Evolutionary conservation across 495 filamentous ascomycete species (phyloP).

Genomic region (Aspergillus saccharolyticus): DNA sequence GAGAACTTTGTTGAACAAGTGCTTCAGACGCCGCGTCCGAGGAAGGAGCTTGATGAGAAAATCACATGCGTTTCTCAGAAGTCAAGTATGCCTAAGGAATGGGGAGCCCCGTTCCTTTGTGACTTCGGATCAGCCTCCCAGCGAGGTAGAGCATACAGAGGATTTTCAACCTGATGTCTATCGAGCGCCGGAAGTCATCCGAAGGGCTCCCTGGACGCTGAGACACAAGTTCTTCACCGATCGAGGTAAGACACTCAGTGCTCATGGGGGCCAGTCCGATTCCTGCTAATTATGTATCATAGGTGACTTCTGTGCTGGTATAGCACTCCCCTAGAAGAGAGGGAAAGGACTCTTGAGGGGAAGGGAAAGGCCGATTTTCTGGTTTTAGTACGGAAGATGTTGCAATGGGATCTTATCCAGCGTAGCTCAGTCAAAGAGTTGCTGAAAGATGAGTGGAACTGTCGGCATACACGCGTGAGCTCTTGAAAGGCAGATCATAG

Average conservation of each 20-base stretch:
- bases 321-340: slow-evolving; percentile 29
- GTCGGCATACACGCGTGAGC: background rate
- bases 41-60: slow-evolving; percentile 25
- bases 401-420: slow-evolving; percentile 27
- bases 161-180: slow-evolving; percentile 36
- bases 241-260: slow-evolving; percentile 10
- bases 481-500: no score
- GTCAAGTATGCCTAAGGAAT: slow-evolving; percentile 17
- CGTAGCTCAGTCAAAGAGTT: slow-evolving; percentile 23
- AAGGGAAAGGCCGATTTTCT: slow-evolving; percentile 30
- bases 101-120: slow-evolving; percentile 23
- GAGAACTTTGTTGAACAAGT: slow-evolving; percentile 23
- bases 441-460: slow-evolving; percentile 26
- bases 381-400: slow-evolving; percentile 32
- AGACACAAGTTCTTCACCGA: slow-evolving; percentile 19
- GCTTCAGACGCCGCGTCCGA: slow-evolving; percentile 24
- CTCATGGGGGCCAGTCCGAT: background rate
- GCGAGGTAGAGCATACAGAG: slow-evolving; percentile 14
- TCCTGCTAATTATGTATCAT: slow-evolving; percentile 3
- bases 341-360: slow-evolving; percentile 20
- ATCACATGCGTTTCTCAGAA: slow-evolving; percentile 26
- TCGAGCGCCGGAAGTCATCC: slow-evolving; percentile 39
- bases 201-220: slow-evolving; percentile 32
- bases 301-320: slow-evolving; percentile 14
- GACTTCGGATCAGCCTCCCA: slow-evolving; percentile 27